Percentiles rank a stretch among this genome's conserved stretches.
These are phyloP conservation scores for Papiliotrema flavescens DNA, from an alignment of 1,284 basidiomycete species.

Conservation along the genomic window DNA sequence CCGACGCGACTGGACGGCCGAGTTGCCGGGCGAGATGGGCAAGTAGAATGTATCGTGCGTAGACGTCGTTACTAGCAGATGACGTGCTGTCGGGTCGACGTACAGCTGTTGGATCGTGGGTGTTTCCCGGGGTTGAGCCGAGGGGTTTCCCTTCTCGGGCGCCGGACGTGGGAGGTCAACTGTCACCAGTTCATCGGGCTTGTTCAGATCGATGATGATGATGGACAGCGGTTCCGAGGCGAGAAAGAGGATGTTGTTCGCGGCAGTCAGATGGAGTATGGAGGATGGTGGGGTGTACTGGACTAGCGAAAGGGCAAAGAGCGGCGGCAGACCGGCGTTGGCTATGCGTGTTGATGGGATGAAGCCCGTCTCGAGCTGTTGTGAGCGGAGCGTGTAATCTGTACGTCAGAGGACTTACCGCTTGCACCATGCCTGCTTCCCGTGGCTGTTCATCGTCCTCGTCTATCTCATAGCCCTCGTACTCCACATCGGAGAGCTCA, in stretches of 20 bases:
- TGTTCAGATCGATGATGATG: conserved; percentile 77
- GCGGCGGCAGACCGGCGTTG: conserved; percentile 54
- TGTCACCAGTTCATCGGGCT: conserved; percentile 72
- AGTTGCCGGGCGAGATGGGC: conserved; percentile 50
- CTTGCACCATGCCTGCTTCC: conserved; percentile 26
- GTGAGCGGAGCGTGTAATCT: conserved; percentile 2
- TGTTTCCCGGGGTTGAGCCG: conserved; percentile 43
- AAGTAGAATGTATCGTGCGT: conserved; percentile 95
- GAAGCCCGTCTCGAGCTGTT: conserved; percentile 51
- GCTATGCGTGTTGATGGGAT: conserved; percentile 38
- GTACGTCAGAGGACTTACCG: too few relatives aligned
- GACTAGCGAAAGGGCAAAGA: conserved; percentile 80
- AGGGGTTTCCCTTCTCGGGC: conserved; percentile 50
- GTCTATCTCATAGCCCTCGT: conserved; percentile 80
- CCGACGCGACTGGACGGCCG: conserved; percentile 57
- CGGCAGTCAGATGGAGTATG: conserved; percentile 72
- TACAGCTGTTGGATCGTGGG: conserved; percentile 70
- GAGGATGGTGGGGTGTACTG: conserved; percentile 82
- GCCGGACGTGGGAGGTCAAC: conserved; percentile 61
- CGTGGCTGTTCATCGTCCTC: conserved; percentile 52
- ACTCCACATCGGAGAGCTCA: conserved; percentile 62
- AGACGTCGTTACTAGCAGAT: conserved; percentile 77
- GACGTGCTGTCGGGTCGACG: conserved; percentile 85
- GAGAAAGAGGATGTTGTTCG: conserved; percentile 82
- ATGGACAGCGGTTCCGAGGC: conserved; percentile 71